A percentile compares a stretch with the other conserved stretches of the same genome.
Conservation (phyloP, 2,329 filamentous ascomycete genomes). For the Helotiales sp. region DNA sequence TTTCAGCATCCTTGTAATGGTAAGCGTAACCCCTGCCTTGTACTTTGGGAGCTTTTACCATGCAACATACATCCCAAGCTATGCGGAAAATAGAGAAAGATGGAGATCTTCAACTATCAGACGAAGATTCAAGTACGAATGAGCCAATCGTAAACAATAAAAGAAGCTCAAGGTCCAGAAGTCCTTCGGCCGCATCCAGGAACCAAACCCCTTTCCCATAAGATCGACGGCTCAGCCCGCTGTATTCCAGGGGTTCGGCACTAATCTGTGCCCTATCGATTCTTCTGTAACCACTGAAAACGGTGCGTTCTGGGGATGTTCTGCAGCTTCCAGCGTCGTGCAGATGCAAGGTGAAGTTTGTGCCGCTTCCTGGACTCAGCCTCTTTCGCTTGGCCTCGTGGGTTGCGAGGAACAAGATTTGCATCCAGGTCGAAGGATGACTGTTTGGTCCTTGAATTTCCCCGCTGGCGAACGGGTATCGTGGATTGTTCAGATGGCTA, state of each 20-base stretch:
- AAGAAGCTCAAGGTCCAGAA: neutral
- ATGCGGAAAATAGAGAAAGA: neutral
- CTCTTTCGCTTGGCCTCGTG: neutral
- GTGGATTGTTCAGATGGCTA: too few relatives aligned
- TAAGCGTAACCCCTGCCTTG: neutral
- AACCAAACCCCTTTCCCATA: neutral
- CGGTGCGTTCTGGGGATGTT: neutral
- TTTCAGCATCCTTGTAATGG: neutral
- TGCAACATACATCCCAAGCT: neutral
- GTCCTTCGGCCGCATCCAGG: neutral
- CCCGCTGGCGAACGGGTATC: too few relatives aligned
- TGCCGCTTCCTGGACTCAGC: neutral
- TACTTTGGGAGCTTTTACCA: neutral
- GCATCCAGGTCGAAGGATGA: too few relatives aligned
- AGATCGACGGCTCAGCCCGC: neutral
- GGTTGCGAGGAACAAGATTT: too few relatives aligned
- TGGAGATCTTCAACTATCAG: neutral
- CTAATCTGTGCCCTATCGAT: too few relatives aligned
- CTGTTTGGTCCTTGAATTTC: too few relatives aligned
- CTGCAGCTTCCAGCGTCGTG: neutral
- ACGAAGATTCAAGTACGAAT: neutral
- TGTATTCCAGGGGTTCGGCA: neutral
- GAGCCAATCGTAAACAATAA: neutral
- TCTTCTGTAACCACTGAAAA: neutral
- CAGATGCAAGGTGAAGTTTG: neutral